phyloP scores from a whole-genome alignment of 495 filamentous ascomycete species.

The Neohortaea acidophila region DNA sequence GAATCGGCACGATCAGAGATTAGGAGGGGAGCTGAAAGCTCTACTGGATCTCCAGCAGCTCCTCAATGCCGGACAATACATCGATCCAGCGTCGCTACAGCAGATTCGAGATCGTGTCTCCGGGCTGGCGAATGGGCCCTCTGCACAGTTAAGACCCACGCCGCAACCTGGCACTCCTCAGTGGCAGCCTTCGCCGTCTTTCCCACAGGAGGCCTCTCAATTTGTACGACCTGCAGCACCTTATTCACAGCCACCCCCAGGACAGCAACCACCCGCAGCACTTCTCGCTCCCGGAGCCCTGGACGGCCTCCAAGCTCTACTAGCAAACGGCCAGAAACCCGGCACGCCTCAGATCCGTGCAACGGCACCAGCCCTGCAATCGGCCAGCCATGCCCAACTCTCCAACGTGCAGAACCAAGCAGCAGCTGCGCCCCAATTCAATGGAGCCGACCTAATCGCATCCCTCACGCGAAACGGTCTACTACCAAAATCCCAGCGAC shows the following conservation, averaged over 20 bases:
- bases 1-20: constrained; percentile 54
- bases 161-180: constrained; percentile 14
- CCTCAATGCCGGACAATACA: constrained; percentile 52
- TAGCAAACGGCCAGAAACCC: constrained; percentile 14
- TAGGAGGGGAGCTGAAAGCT: constrained; percentile 66
- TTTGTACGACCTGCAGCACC: background rate
- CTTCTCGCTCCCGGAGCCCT: constrained; percentile 10
- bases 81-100: constrained; percentile 65
- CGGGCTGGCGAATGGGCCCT: constrained; percentile 36
- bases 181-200: constrained; percentile 8
- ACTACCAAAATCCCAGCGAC: background rate
- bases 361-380: constrained; percentile 7
- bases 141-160: constrained; percentile 15
- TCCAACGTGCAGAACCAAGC: constrained; percentile 12
- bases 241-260: constrained; percentile 5
- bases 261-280: constrained; percentile 1
- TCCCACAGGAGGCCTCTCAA: constrained; percentile 6
- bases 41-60: constrained; percentile 73
- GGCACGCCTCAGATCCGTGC: constrained; percentile 16
- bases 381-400: constrained; percentile 12
- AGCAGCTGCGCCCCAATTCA: constrained; percentile 7
- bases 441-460: constrained; percentile 13
- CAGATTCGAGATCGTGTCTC: constrained; percentile 66
- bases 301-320: constrained; percentile 11
- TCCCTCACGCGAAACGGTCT: constrained; percentile 12